Evolutionary conservation across 2,329 filamentous ascomycete genomes (phyloP).

Genomic region (Talaromyces atroroseus): DNA sequence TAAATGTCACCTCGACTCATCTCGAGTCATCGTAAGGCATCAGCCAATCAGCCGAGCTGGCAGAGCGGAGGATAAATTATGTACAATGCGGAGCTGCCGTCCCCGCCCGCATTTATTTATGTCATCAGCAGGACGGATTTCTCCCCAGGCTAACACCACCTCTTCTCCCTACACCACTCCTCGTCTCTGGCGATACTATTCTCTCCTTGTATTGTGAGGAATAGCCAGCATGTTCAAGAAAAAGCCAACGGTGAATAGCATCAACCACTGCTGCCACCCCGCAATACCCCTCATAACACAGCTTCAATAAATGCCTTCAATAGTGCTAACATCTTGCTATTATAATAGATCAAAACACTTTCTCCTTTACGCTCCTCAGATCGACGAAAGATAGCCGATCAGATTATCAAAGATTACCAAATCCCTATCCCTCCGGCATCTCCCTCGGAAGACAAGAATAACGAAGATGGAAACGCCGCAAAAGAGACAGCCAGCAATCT

Average conservation of each 20-base stretch:
- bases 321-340: constrained; percentile 13
- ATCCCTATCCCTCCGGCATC: constrained; percentile 43
- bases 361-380: constrained; percentile 63
- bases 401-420: constrained; percentile 59
- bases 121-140: neutral
- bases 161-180: neutral
- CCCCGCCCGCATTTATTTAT: constrained; percentile 5
- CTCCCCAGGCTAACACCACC: neutral
- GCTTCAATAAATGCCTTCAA: neutral
- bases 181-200: neutral
- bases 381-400: constrained; percentile 60
- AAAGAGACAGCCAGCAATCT: constrained; percentile 43
- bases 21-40: constrained; percentile 1
- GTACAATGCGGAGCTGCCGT: neutral
- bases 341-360: constrained; percentile 58
- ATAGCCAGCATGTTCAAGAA: constrained; percentile 49
- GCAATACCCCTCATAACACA: neutral
- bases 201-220: neutral
- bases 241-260: constrained; percentile 43
- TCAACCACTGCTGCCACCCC: neutral
- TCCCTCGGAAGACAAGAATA: constrained; percentile 22
- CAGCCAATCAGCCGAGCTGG: constrained; percentile 1
- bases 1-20: constrained; percentile 9
- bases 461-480: constrained; percentile 32
- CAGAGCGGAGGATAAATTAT: neutral